Conservation (phyloP, 192 early-diverging fungal species). For the Radiomyces spectabilis region DNA sequence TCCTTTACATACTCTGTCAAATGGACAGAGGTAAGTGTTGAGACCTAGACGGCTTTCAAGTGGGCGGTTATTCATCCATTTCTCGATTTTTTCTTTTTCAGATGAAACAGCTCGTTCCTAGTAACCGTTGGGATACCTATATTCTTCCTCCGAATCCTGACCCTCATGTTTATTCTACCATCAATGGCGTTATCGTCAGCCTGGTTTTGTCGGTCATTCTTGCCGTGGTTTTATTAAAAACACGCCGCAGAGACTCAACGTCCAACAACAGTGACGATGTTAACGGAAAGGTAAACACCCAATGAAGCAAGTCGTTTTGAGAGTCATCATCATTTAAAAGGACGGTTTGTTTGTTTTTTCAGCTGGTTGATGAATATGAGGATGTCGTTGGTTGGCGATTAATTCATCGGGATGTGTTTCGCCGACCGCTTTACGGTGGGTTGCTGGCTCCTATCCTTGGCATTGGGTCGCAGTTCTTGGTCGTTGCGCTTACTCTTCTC, state of each 20-base stretch:
- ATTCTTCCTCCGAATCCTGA: constrained; percentile 39
- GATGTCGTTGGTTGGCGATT: constrained; percentile 73
- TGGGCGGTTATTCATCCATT: no score
- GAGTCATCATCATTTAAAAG: background rate
- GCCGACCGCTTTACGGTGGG: constrained; percentile 54
- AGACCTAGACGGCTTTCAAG: no score
- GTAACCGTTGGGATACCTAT: constrained; percentile 62
- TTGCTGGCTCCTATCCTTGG: constrained; percentile 65
- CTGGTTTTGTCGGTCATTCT: constrained; percentile 61
- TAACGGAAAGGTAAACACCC: constrained; percentile 43
- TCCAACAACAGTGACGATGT: no score
- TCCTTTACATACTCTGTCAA: constrained; percentile 67
- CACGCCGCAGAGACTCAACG: constrained; percentile 52
- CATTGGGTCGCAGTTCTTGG: constrained; percentile 62
- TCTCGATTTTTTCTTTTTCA: no score
- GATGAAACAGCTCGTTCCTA: no score
- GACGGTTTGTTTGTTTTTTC: background rate
- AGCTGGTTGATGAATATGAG: constrained; percentile 28
- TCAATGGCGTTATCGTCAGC: constrained; percentile 62
- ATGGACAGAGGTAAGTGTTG: constrained; percentile 52
- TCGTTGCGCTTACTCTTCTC: constrained; percentile 40
- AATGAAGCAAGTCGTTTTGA: background rate
- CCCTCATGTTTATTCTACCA: constrained; percentile 61
- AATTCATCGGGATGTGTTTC: constrained; percentile 71
- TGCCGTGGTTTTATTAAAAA: constrained; percentile 59